These are phyloP conservation scores for Maudiozyma barnettii DNA, from an alignment of 805 yeast species.

Conservation along the genomic window DNA sequence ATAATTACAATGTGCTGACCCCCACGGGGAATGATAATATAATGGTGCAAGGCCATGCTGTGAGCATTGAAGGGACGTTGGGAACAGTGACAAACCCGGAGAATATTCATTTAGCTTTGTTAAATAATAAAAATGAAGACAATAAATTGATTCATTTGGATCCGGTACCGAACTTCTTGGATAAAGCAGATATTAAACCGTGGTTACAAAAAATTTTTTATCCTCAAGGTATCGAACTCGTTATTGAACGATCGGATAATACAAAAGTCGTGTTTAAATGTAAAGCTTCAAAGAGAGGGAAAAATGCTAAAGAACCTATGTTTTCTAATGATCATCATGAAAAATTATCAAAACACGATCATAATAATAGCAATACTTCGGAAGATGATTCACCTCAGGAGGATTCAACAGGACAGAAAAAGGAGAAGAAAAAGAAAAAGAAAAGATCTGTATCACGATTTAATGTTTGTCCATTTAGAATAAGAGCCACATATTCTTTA, in stretches of 20 bases:
- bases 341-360: too few relatives aligned
- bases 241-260: constrained; percentile 53
- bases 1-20: neutral
- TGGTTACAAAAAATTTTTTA: constrained; percentile 45
- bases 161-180: constrained; percentile 32
- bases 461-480: constrained; percentile 49
- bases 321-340: neutral
- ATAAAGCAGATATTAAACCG: constrained; percentile 47
- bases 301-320: constrained; percentile 7
- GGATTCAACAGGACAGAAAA: neutral
- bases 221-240: constrained; percentile 44
- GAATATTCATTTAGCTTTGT: constrained; percentile 6
- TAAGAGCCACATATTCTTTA: constrained; percentile 51
- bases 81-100: constrained; percentile 7
- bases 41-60: neutral
- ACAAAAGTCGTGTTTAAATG: constrained; percentile 55
- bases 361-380: neutral
- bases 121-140: constrained; percentile 4
- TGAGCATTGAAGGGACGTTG: neutral
- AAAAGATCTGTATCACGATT: constrained; percentile 27
- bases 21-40: neutral
- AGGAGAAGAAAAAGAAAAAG: constrained; percentile 9
- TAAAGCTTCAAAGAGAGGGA: constrained; percentile 33
- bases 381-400: neutral
- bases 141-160: constrained; percentile 30